Conservation (phyloP, 2,329 filamentous ascomycete genomes). For the Diaporthe sp. region DNA sequence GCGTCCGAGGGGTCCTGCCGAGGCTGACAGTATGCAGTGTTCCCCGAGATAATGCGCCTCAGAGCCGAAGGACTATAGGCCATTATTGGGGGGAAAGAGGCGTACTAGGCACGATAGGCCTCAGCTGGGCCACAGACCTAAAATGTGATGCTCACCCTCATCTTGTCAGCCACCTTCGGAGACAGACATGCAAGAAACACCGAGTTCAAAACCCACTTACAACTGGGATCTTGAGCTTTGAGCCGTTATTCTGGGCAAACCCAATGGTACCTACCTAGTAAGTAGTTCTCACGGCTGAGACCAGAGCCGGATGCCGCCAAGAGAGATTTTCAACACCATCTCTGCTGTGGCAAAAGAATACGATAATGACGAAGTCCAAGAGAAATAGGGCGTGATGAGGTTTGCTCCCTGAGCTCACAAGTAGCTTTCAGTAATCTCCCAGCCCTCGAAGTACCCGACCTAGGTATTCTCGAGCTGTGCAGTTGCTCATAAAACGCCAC, state of each 20-base stretch:
- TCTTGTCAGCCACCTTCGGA: slow-evolving; percentile 20
- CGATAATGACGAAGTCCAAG: not conserved
- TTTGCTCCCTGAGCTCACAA: not conserved
- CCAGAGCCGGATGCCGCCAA: not conserved
- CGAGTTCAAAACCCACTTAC: not conserved
- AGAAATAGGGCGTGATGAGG: no score
- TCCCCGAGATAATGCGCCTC: slow-evolving; percentile 1
- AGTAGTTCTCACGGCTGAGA: not conserved
- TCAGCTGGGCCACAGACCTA: not conserved
- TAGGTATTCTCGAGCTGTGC: not conserved
- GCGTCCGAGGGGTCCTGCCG: not conserved
- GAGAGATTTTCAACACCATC: not conserved
- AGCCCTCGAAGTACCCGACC: not conserved
- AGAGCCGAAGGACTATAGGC: not conserved
- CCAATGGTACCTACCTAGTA: not conserved
- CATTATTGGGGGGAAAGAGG: not conserved
- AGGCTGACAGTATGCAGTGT: slow-evolving; percentile 22
- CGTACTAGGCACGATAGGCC: not conserved
- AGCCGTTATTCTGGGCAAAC: not conserved
- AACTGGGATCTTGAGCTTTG: not conserved
- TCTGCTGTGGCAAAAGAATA: not conserved
- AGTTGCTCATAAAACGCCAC: not conserved
- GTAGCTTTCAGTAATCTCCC: not conserved
- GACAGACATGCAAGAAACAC: not conserved
- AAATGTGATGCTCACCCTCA: not conserved